Evolutionary conservation across 139 green algal genomes (phyloP).

Genomic region (Closterium sp.): DNA sequence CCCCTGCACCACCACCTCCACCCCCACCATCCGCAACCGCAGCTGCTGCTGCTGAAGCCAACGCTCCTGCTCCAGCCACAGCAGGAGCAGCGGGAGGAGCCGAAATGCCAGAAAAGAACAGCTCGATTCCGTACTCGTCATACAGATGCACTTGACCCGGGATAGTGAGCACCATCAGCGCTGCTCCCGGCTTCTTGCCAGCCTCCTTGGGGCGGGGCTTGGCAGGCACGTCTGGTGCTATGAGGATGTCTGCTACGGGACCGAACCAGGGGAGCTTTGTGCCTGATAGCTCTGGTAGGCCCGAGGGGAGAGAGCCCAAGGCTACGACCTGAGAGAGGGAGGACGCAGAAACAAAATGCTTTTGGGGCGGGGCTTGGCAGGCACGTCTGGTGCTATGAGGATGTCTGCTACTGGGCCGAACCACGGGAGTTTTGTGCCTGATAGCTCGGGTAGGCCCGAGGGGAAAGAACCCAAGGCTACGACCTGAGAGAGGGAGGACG

Average conservation of each 20-base stretch:
- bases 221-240: not conserved
- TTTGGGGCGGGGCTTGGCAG: too few relatives aligned
- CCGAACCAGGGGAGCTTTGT: slow-evolving; percentile 33
- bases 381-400: not conserved
- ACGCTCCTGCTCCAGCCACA: not conserved
- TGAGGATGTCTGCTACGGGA: slow-evolving; percentile 16
- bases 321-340: not conserved
- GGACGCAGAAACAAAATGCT: not conserved
- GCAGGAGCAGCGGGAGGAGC: not conserved
- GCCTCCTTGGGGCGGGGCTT: not conserved
- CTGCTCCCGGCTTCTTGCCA: not conserved
- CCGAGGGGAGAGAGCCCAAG: not conserved
- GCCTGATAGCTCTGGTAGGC: not conserved
- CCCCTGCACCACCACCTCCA: not conserved
- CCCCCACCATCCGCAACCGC: not conserved
- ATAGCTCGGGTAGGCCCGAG: not conserved
- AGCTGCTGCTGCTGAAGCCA: not conserved
- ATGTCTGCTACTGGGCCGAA: not conserved
- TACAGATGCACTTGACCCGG: slow-evolving; percentile 32
- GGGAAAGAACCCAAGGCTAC: too few relatives aligned
- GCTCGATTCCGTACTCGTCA: slow-evolving; percentile 3
- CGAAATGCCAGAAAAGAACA: not conserved
- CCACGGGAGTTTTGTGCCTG: not conserved
- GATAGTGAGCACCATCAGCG: slow-evolving; percentile 17
- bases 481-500: not conserved